Conservation (phyloP, 2,329 filamentous ascomycete species). For the Pseudogymnoascus sp. region DNA sequence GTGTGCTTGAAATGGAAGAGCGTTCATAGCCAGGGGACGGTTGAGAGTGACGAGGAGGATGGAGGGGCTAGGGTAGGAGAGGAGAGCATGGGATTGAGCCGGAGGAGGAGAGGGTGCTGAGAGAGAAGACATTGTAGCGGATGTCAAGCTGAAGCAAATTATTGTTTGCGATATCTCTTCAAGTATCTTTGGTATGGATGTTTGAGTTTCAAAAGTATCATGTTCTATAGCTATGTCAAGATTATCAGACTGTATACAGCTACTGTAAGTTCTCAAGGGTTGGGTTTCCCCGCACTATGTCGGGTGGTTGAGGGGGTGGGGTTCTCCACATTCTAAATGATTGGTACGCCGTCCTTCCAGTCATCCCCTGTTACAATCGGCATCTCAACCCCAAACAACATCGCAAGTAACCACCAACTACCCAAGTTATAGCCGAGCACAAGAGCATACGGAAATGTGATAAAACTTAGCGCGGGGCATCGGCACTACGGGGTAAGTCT, state of each 20-base stretch:
- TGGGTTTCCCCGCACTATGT: not conserved
- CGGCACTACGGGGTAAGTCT: not conserved
- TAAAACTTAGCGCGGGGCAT: not conserved
- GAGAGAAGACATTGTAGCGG: not conserved
- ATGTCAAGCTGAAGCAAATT: not conserved
- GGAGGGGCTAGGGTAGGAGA: constrained; percentile 38
- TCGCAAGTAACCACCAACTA: not conserved
- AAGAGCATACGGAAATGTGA: not conserved
- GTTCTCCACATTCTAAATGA: not conserved
- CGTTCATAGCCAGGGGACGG: constrained; percentile 40
- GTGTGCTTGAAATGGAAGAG: constrained; percentile 34
- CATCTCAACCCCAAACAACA: not conserved
- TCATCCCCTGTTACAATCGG: not conserved
- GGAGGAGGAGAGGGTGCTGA: constrained; percentile 14
- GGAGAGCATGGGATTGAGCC: constrained; percentile 19
- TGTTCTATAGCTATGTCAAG: not conserved
- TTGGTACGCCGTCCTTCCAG: not conserved
- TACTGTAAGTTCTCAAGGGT: not conserved
- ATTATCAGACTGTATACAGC: not conserved
- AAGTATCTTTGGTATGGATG: not conserved
- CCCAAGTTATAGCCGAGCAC: not conserved
- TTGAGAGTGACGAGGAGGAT: constrained; percentile 46
- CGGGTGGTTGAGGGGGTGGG: not conserved
- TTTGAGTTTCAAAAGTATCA: not conserved
- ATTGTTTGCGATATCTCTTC: not conserved